Percentiles rank a stretch among this genome's conserved stretches.
Evolutionary conservation across 2,329 filamentous ascomycete genomes (phyloP).

Genomic region (Paecilomyces variotii): DNA sequence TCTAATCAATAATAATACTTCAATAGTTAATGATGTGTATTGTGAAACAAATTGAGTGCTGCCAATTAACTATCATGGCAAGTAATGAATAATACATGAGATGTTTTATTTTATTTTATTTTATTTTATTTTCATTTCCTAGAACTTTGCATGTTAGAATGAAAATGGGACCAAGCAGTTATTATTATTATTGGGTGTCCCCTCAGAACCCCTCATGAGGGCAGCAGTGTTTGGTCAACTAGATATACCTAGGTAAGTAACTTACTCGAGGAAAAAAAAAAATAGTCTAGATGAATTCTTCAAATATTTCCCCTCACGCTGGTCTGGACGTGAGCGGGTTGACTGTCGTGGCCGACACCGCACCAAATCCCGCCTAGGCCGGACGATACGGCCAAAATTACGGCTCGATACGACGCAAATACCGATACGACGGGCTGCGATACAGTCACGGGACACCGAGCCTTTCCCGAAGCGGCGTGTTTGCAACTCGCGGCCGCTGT

Average conservation of each 20-base stretch:
- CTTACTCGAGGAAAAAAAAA: not conserved
- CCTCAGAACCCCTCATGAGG: not conserved
- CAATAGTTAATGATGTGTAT: too few species aligned
- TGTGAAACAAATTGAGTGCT: not conserved
- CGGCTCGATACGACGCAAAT: not conserved
- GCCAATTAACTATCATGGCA: not conserved
- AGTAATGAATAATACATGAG: not conserved
- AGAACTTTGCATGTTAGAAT: too few species aligned
- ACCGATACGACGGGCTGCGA: not conserved
- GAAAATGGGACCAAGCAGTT: too few species aligned
- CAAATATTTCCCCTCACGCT: not conserved
- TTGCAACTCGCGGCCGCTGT: conserved; percentile 13
- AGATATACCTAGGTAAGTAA: not conserved
- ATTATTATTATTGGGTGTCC: not conserved
- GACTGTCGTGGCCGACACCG: not conserved
- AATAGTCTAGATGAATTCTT: not conserved
- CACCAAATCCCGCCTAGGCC: not conserved
- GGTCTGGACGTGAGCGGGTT: not conserved
- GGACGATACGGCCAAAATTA: not conserved
- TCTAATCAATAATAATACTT: too few species aligned
- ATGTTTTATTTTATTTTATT: not conserved
- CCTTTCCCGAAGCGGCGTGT: conserved; percentile 16
- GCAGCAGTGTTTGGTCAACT: too few species aligned
- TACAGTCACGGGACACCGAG: not conserved
- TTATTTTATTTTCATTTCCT: too few species aligned